phyloP scores from a whole-genome alignment of 495 filamentous ascomycete genomes.

The Achaetomiella virescens region DNA sequence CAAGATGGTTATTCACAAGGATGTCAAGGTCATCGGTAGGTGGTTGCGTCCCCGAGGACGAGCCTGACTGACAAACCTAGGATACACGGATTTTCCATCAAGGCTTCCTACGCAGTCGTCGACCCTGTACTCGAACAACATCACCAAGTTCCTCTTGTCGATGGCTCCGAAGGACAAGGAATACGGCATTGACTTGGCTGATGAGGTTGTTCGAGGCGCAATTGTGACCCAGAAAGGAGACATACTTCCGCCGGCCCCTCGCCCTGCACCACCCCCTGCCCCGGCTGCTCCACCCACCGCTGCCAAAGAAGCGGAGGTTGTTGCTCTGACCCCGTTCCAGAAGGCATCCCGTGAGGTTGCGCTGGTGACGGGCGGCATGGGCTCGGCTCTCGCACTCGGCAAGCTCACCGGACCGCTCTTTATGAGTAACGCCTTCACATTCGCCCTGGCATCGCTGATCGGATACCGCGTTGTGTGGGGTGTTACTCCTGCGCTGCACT shows the following conservation, averaged over 20 bases:
- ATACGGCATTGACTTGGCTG: constrained; percentile 66
- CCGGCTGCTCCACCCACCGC: constrained; percentile 46
- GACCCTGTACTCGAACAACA: constrained; percentile 81
- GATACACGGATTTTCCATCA: constrained; percentile 77
- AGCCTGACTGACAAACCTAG: constrained; percentile 31
- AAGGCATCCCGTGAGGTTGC: constrained; percentile 65
- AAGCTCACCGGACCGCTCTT: constrained; percentile 72
- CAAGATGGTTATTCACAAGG: constrained; percentile 59
- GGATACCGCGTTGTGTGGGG: constrained; percentile 81
- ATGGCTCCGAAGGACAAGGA: constrained; percentile 67
- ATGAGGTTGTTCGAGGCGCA: constrained; percentile 73
- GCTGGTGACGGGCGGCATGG: constrained; percentile 65
- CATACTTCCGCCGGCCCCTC: constrained; percentile 64
- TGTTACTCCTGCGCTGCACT: constrained; percentile 68
- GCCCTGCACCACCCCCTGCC: constrained; percentile 61
- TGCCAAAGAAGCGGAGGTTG: constrained; percentile 49
- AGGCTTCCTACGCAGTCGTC: constrained; percentile 74
- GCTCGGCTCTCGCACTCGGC: constrained; percentile 61
- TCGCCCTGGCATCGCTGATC: constrained; percentile 69
- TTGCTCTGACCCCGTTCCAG: constrained; percentile 70
- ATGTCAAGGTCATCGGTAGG: constrained; percentile 71
- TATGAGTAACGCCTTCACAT: constrained; percentile 77
- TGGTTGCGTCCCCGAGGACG: constrained; percentile 1
- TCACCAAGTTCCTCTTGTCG: constrained; percentile 73
- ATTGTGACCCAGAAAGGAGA: constrained; percentile 71